Base-by-base conservation (phyloP, 1,284 basidiomycete genomes). In the Peniophora sp. region DNA sequence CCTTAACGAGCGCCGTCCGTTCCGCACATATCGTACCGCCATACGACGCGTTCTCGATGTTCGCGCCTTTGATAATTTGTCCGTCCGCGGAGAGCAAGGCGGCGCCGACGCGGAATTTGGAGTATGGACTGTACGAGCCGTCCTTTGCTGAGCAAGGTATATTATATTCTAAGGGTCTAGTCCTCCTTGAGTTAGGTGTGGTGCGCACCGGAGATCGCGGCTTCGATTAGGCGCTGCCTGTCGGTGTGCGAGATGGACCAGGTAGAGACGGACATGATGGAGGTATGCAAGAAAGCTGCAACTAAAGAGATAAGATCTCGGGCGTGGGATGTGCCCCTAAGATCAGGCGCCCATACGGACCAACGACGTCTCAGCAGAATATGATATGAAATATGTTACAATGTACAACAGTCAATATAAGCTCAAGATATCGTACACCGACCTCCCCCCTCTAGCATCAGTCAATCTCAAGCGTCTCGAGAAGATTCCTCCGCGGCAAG, bases 21-120 rank as follows among this genome's bases (percentile, higher is more conserved):
- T 97, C 92, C 0, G 92, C 93, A 58, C 92, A 97, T 53, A 95
- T 92, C 0, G 83, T 77, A 8, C 74, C 85, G 16, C 85, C 89
- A 63, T 92, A 94, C 0, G 89, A 90, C 0, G 91, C 91, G 61
- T 96, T 96, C 69, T 97, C 93, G 53, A 96, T 77, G 62, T 95
- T 96, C 36, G 85, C 82, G 3, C 93, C 92, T 50, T 81, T 86
- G 55, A 93, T 77, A 38, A 95, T 79, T 12, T 73, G 68, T 1
- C 89, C 91, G 53, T 85, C 78, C 0, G 75, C 64, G 1, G 82
- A 73, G 17, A 95, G 69, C 11, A 96, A 69, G 0, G 91, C 87
- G 0, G 92, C 91, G 0, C 94, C 93, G 10, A 97, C 93, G 45
- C 87, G 81, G 63, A 96, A 96, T 32, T 92, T 85, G 43, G 92